Evolutionary conservation across 1,139 yeast genomes (phyloP).

Genomic region (Zygosaccharomyces pseudobailii): DNA sequence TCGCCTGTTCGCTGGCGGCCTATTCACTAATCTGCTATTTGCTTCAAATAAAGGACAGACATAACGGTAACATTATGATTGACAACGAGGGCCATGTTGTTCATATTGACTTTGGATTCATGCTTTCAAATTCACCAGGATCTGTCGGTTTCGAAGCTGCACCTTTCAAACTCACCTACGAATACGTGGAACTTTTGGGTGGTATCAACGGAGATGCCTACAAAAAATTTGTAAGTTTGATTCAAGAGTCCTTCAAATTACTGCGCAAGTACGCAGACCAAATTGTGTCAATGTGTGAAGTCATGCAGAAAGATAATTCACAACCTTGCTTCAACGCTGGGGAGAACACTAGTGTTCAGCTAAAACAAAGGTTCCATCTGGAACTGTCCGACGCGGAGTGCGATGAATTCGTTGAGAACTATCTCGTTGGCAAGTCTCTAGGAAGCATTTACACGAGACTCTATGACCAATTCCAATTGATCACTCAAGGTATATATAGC

Average conservation of each 20-base stretch:
- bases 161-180: conserved; percentile 85
- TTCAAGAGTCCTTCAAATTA: conserved; percentile 68
- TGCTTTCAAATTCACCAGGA: conserved; percentile 91
- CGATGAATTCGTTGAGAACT: conserved; percentile 69
- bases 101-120: conserved; percentile 93
- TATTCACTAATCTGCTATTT: conserved; percentile 86
- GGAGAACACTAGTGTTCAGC: conserved; percentile 68
- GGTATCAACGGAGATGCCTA: conserved; percentile 63
- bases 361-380: conserved; percentile 75
- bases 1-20: conserved; percentile 79
- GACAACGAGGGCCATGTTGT: conserved; percentile 93
- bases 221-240: conserved; percentile 51
- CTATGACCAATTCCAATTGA: conserved; percentile 88
- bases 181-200: conserved; percentile 82
- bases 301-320: conserved; percentile 87
- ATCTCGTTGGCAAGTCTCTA: conserved; percentile 69
- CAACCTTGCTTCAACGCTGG: conserved; percentile 92
- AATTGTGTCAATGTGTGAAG: conserved; percentile 73
- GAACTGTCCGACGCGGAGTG: conserved; percentile 69
- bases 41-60: conserved; percentile 89
- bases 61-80: conserved; percentile 91
- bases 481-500: conserved; percentile 91
- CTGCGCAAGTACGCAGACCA: conserved; percentile 69
- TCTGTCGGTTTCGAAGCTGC: conserved; percentile 96
- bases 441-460: conserved; percentile 89